Evolutionary conservation across 495 filamentous ascomycete species (phyloP), one percentile per base, ranked within the genome.

Genomic region (Aspergillus funiculosus): DNA sequence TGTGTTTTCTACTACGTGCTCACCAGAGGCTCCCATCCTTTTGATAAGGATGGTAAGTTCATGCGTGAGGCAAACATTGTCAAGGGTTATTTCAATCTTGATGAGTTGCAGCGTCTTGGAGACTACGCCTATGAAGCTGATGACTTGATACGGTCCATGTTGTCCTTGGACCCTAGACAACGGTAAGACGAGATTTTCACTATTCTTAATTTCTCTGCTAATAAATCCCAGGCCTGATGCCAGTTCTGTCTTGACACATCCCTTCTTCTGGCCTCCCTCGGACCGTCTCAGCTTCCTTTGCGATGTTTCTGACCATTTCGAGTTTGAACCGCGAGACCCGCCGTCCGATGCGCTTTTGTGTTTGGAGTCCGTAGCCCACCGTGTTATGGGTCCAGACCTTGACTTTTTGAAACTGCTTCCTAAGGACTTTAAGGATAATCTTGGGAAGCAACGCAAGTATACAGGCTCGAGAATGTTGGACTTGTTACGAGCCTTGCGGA

Each of bases 11-110:
- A 87, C 65, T 98, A 95, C 55, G 89, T 97, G 40, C 75, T 97
- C 26, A 94, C 94, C 2, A 78, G 83, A 43, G 92, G 92, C 28
- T 73, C 72, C n/a, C 92, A 98, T 67, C 92, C 94, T 1, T 98
- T 91, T 59, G 92, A 95, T 58, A 89, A 88, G 56, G 83, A 87
- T 39, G 88, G 91, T 53, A 82, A 87, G 35, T 96, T 87, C 66
- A 92, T 94, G 78, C 82, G 92, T 19, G 92, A 98, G 64, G 83
- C 90, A 52, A 97, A 97, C 64, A 96, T 97, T 50, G 86, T 94
- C 41, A 90, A 91, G 56, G 85, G 87, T 35, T 74, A 81, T 14
- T 86, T 81, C 57, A 81, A 85, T 56, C 75, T 97, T 40, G 71
- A 79, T 43, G 76, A 74, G 17, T 70, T 98, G 15, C 76, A 82